A percentile compares a stretch with the other conserved stretches of the same genome.
Evolutionary conservation across 2,329 filamentous ascomycete species (phyloP).

Genomic region (Microascus cirrosus): DNA sequence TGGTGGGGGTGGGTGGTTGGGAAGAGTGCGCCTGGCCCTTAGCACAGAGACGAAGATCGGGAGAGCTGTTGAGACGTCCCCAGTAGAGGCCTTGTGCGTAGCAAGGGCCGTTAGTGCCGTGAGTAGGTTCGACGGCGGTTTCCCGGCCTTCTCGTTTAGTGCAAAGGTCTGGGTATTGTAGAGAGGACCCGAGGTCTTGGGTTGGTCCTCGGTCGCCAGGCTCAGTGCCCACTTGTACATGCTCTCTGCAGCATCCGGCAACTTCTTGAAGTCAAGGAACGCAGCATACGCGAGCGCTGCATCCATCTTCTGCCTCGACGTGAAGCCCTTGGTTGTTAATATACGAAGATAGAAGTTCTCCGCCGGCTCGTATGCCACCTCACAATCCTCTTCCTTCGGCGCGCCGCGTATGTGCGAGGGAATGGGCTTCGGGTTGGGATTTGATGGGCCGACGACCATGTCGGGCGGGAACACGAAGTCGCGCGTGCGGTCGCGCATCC

Average conservation of each 20-base stretch:
- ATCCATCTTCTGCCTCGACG: conserved; percentile 65
- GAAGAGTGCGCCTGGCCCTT: conserved; percentile 58
- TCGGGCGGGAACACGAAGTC: conserved; percentile 59
- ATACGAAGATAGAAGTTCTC: conserved; percentile 75
- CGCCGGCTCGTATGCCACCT: conserved; percentile 55
- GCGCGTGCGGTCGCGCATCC: conserved; percentile 58
- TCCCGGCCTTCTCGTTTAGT: conserved; percentile 45
- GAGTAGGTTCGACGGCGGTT: conserved; percentile 64
- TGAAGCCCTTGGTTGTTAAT: conserved; percentile 70
- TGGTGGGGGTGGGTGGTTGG: conserved; percentile 21
- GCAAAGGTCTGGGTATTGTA: conserved; percentile 54
- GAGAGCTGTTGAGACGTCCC: conserved; percentile 57
- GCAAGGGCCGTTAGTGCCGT: conserved; percentile 66
- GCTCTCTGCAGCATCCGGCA: conserved; percentile 53
- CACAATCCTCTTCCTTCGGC: conserved; percentile 66
- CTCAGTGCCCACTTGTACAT: conserved; percentile 69
- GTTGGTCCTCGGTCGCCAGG: conserved; percentile 52
- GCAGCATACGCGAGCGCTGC: conserved; percentile 75
- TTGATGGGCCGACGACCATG: conserved; percentile 71
- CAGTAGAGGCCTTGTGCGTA: conserved; percentile 61
- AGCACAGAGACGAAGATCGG: conserved; percentile 81
- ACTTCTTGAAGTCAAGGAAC: conserved; percentile 70
- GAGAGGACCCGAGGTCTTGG: conserved; percentile 19
- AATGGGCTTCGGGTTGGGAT: conserved; percentile 66
- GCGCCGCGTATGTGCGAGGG: conserved; percentile 50